These are phyloP conservation scores for Lablab purpureus DNA, from an alignment of 306 rosid genomes.

Conservation along the genomic window DNA sequence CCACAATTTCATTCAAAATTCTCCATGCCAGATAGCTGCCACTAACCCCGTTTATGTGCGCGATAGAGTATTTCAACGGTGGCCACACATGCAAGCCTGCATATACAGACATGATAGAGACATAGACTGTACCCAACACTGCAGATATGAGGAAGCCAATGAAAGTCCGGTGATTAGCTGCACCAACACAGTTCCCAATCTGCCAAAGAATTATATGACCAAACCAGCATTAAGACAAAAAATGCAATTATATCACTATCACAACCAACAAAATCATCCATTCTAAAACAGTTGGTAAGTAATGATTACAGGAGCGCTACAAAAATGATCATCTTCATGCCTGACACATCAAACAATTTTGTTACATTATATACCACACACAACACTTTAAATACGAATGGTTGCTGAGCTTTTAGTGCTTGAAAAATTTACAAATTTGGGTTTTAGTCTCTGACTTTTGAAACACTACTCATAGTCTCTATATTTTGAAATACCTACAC, in stretches of 20 bases:
- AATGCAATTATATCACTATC: conserved; percentile 1
- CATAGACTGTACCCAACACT: conserved; percentile 69
- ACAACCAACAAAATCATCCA: conserved; percentile 1
- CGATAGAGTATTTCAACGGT: conserved; percentile 44
- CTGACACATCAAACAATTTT: neutral
- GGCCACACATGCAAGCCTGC: conserved; percentile 70
- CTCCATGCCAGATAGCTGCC: conserved; percentile 45
- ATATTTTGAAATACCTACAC: neutral
- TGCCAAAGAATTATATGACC: conserved; percentile 56
- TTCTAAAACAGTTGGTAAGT: conserved; percentile 12
- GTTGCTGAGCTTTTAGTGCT: neutral
- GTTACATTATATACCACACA: neutral
- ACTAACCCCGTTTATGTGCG: conserved; percentile 37
- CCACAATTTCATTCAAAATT: conserved; percentile 49
- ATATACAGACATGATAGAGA: conserved; percentile 69
- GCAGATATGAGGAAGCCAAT: conserved; percentile 86
- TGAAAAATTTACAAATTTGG: neutral
- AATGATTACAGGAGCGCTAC: neutral
- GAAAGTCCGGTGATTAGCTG: conserved; percentile 87
- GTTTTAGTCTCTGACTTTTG: neutral
- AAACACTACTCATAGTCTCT: neutral
- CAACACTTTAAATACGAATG: neutral
- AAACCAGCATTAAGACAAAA: conserved; percentile 36
- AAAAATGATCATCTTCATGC: neutral
- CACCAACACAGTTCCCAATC: conserved; percentile 99